A percentile compares a stretch with the other conserved stretches of the same genome.
Conservation (phyloP, 2,329 filamentous ascomycete genomes). For the Epichloe gansuensis region DNA sequence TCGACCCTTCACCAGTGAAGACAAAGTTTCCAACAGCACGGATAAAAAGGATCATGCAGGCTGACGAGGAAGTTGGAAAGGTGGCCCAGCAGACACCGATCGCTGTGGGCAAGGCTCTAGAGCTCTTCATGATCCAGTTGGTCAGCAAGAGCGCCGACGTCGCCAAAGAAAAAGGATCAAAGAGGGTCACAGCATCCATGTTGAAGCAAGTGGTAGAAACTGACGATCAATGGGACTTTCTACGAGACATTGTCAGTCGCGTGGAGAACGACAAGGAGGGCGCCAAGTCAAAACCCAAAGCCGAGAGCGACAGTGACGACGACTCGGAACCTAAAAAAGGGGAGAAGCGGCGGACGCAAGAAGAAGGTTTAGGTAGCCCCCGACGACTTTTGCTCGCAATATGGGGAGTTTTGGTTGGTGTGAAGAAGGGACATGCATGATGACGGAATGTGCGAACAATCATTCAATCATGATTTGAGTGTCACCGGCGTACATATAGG, state of each 20-base stretch:
- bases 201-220: slow-evolving; percentile 81
- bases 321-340: slow-evolving; percentile 36
- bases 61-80: slow-evolving; percentile 96
- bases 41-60: slow-evolving; percentile 99
- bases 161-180: slow-evolving; percentile 70
- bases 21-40: slow-evolving; percentile 95
- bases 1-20: slow-evolving; percentile 62
- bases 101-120: slow-evolving; percentile 87
- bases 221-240: slow-evolving; percentile 88
- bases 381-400: background rate
- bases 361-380: slow-evolving; percentile 23
- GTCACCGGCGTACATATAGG: slow-evolving; percentile 13
- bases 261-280: slow-evolving; percentile 50
- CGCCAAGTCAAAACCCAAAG: slow-evolving; percentile 29
- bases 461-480: background rate
- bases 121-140: slow-evolving; percentile 94
- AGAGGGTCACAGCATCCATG: slow-evolving; percentile 81
- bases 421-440: background rate
- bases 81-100: slow-evolving; percentile 96
- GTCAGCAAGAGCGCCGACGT: slow-evolving; percentile 81
- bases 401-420: background rate
- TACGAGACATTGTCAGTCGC: slow-evolving; percentile 80
- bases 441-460: background rate
- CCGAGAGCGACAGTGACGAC: slow-evolving; percentile 42
- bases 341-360: slow-evolving; percentile 36